Evolutionary conservation across 1,284 basidiomycete species (phyloP).

Genomic region (Ustilago tritici): DNA sequence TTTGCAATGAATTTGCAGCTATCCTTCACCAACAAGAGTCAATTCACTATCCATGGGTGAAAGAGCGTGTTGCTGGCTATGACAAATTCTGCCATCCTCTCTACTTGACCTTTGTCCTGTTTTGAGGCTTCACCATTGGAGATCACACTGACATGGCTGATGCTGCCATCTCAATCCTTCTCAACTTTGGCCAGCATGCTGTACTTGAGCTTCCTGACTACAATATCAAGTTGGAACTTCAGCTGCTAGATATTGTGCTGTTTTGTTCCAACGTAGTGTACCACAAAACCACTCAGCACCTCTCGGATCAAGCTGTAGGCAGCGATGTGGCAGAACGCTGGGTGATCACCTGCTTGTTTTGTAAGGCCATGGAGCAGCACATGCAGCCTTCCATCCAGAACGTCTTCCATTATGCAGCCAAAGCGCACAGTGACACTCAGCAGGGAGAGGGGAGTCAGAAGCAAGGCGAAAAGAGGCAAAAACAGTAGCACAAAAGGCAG

Average conservation of each 20-base stretch:
- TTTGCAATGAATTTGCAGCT: too few species aligned
- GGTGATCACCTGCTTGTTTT: background rate
- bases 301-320: background rate
- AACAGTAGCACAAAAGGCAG: too few species aligned
- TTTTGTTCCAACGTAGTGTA: background rate
- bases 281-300: background rate
- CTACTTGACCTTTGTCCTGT: background rate
- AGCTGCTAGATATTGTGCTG: background rate
- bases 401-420: too few species aligned
- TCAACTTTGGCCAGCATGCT: background rate
- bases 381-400: too few species aligned
- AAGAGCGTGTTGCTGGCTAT: background rate
- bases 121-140: background rate
- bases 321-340: background rate
- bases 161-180: background rate
- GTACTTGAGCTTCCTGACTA: background rate
- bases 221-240: background rate
- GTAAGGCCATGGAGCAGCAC: background rate
- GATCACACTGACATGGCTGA: background rate
- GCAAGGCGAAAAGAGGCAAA: too few species aligned
- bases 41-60: background rate
- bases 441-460: too few species aligned
- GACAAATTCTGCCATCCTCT: background rate
- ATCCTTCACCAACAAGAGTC: too few species aligned
- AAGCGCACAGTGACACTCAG: too few species aligned